phyloP scores from a whole-genome alignment of 1,284 basidiomycete species.

The Sutorius eximius region DNA sequence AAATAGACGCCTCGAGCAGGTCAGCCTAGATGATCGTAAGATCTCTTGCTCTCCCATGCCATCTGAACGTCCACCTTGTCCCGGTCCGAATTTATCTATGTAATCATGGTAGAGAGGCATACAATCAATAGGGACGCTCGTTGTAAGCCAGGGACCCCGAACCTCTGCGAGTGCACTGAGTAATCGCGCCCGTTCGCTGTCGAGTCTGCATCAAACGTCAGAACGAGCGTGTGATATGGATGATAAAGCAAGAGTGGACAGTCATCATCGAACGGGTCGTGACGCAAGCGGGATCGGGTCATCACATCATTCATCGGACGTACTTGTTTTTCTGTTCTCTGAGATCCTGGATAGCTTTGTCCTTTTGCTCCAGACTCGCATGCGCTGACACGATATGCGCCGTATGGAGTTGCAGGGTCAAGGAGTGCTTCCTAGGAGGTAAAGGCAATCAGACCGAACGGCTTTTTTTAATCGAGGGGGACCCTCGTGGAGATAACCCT shows the following conservation, averaged over 20 bases:
- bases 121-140: slow-evolving; percentile 10
- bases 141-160: slow-evolving; percentile 17
- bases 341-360: slow-evolving; percentile 72
- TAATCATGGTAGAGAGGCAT: background rate
- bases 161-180: slow-evolving; percentile 69
- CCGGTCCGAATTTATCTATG: slow-evolving; percentile 73
- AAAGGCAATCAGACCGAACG: slow-evolving; percentile 11
- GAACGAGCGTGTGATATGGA: slow-evolving; percentile 7
- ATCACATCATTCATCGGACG: slow-evolving; percentile 23
- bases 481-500: background rate
- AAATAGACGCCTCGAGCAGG: slow-evolving; percentile 49
- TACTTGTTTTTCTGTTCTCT: slow-evolving; percentile 80
- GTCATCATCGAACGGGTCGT: background rate
- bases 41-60: slow-evolving; percentile 2
- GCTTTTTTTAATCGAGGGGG: background rate
- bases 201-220: slow-evolving; percentile 48
- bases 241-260: background rate
- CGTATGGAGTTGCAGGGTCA: slow-evolving; percentile 77
- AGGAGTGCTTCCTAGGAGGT: slow-evolving; percentile 65
- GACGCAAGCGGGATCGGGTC: background rate
- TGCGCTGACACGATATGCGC: slow-evolving; percentile 83
- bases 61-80: slow-evolving; percentile 54
- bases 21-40: slow-evolving; percentile 44
- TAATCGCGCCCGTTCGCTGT: slow-evolving; percentile 67
- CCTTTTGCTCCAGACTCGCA: slow-evolving; percentile 70